phyloP scores from a whole-genome alignment of 805 yeast genomes.

The Jamesozyma gamospora region DNA sequence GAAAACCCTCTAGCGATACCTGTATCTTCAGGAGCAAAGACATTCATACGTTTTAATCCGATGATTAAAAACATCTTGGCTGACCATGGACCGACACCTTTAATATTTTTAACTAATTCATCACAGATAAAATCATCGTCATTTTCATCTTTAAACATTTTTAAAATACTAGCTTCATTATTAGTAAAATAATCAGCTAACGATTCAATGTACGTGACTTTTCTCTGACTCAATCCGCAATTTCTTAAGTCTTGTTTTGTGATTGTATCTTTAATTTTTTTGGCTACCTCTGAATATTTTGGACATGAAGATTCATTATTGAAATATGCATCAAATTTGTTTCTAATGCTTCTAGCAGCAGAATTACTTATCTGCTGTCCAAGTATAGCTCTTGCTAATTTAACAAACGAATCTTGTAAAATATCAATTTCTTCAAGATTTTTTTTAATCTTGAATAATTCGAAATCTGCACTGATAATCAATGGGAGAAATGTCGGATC shows the following conservation, averaged over 20 bases:
- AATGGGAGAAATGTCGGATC: constrained; percentile 30
- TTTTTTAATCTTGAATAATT: background rate
- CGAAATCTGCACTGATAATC: constrained; percentile 9
- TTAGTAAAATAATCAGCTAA: constrained; percentile 42
- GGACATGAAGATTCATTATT: constrained; percentile 35
- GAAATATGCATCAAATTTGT: constrained; percentile 34
- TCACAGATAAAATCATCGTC: constrained; percentile 35
- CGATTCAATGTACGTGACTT: constrained; percentile 51
- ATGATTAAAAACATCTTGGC: constrained; percentile 80
- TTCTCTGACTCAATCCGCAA: constrained; percentile 62
- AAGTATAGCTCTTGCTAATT: constrained; percentile 41
- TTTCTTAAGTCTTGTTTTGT: constrained; percentile 41
- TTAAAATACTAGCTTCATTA: constrained; percentile 29
- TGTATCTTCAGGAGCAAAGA: constrained; percentile 69
- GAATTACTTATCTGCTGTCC: constrained; percentile 73
- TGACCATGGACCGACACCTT: constrained; percentile 80
- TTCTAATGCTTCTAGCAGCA: constrained; percentile 61
- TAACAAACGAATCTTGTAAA: constrained; percentile 31
- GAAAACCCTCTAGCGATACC: constrained; percentile 81
- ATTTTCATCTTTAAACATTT: constrained; percentile 29
- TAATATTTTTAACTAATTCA: constrained; percentile 39
- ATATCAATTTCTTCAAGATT: constrained; percentile 2
- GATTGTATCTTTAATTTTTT: constrained; percentile 14
- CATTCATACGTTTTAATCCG: constrained; percentile 54
- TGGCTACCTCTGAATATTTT: constrained; percentile 38